Evolutionary conservation across 2,329 filamentous ascomycete genomes (phyloP), one percentile per base, ranked within the genome.

Genomic region (Laburnicola sp.): DNA sequence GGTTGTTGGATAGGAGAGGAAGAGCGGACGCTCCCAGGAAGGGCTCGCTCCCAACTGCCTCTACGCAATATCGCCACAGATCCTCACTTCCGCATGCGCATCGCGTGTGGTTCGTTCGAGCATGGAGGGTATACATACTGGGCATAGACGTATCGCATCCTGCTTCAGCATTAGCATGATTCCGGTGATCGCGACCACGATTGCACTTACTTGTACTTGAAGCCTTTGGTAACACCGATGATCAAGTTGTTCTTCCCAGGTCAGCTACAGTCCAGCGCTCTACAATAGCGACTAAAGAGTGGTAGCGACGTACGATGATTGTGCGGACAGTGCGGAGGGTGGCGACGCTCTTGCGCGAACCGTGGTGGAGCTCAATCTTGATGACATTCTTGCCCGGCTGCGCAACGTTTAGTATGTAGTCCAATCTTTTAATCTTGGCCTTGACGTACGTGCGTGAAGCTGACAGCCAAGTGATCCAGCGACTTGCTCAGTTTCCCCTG

Each of bases 81-180:
- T n/a, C n/a, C n/a, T n/a, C n/a, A n/a, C n/a, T n/a, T n/a, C n/a
- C n/a, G n/a, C n/a, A n/a, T n/a, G n/a, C n/a, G n/a, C n/a, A n/a
- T n/a, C n/a, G n/a, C n/a, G n/a, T n/a, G n/a, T n/a, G n/a, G n/a
- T n/a, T n/a, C n/a, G n/a, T n/a, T n/a, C n/a, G n/a, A n/a, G n/a
- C n/a, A n/a, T n/a, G n/a, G n/a, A n/a, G n/a, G n/a, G n/a, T n/a
- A n/a, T n/a, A n/a, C n/a, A n/a, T n/a, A n/a, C n/a, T 99, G 94
- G 78, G 94, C 94, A 80, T 99, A 99, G 80, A 99, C 94, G 84
- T 99, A 99, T 75, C 95, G 91, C 93, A 99, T 97, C 90, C 61
- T 65, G 35, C 30, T 8, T 11, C 5, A 28, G 6, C 30, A 35
- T 64, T 59, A 63, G 59, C 50, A 37, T 10, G 16, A 38, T 22